A percentile compares a stretch with the other conserved stretches of the same genome.
Conservation (phyloP, 2,329 filamentous ascomycete genomes). For the Pseudophaeomoniella oleicola region DNA sequence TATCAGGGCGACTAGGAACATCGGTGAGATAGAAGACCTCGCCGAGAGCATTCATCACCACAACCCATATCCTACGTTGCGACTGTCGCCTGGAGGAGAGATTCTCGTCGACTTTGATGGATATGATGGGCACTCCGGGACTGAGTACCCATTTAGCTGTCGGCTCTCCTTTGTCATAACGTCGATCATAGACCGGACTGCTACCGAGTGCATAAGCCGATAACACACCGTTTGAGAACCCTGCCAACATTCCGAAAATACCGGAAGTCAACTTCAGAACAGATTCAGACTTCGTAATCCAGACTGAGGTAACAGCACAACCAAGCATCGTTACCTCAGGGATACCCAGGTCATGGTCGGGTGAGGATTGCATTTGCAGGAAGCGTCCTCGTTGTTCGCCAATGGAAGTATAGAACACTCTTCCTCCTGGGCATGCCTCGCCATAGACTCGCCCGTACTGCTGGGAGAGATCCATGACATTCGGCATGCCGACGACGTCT, state of each 20-base stretch:
- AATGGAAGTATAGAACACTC: conserved; percentile 59
- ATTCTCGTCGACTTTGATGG: conserved; percentile 68
- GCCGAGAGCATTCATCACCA: conserved; percentile 82
- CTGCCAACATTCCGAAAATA: conserved; percentile 67
- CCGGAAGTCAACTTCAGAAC: conserved; percentile 61
- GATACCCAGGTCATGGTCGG: conserved; percentile 48
- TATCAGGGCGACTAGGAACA: conserved; percentile 43
- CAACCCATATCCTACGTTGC: conserved; percentile 69
- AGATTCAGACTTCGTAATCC: conserved; percentile 71
- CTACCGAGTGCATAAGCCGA: conserved; percentile 65
- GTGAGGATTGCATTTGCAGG: conserved; percentile 48
- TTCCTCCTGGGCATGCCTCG: conserved; percentile 73
- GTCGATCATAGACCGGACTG: conserved; percentile 42
- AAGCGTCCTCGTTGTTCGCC: conserved; percentile 67
- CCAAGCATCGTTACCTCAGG: conserved; percentile 56
- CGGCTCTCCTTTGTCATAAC: conserved; percentile 58
- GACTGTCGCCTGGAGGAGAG: conserved; percentile 58
- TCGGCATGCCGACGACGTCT: conserved; percentile 59
- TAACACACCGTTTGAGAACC: conserved; percentile 70
- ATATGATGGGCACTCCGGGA: conserved; percentile 82
- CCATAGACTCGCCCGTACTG: conserved; percentile 70
- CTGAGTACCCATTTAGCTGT: conserved; percentile 82
- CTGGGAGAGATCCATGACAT: conserved; percentile 83
- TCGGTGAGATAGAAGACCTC: conserved; percentile 77
- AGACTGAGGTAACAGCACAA: conserved; percentile 64